phyloP scores from a whole-genome alignment of 2,329 filamentous ascomycete species.

The Decorospora gaudefroyi region DNA sequence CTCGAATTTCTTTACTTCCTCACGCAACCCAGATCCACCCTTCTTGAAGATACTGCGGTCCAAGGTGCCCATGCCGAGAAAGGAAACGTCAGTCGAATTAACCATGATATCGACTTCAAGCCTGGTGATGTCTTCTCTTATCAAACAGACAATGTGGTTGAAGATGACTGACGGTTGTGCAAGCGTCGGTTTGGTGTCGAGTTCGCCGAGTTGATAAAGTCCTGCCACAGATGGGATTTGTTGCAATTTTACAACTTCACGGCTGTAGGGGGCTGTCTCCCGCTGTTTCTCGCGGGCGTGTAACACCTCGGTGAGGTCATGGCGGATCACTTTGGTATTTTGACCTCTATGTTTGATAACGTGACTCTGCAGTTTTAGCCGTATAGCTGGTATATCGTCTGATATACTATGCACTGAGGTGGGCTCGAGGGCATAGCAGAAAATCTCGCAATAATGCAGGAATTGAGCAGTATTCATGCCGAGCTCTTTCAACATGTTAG shows the following conservation, averaged over 20 bases:
- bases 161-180: constrained; percentile 27
- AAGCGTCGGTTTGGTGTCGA: constrained; percentile 32
- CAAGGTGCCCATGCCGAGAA: constrained; percentile 37
- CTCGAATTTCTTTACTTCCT: constrained; percentile 31
- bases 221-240: constrained; percentile 35
- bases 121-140: constrained; percentile 43
- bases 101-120: constrained; percentile 42
- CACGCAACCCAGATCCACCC: constrained; percentile 31
- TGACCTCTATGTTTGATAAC: constrained; percentile 23
- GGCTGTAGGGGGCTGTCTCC: constrained; percentile 13
- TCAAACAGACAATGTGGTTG: constrained; percentile 37
- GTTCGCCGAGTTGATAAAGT: constrained; percentile 33
- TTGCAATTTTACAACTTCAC: constrained; percentile 27
- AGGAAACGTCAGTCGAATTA: constrained; percentile 36
- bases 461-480: constrained; percentile 22
- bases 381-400: constrained; percentile 28
- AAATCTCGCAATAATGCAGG: constrained; percentile 30
- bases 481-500: constrained; percentile 24
- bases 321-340: constrained; percentile 18
- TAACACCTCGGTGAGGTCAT: constrained; percentile 33
- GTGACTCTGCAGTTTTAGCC: constrained; percentile 27
- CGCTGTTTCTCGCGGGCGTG: constrained; percentile 32
- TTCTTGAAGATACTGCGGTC: constrained; percentile 39
- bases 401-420: constrained; percentile 18
- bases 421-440: constrained; percentile 27